These are phyloP conservation scores for Smittium mucronatum DNA, from an alignment of 371 early-diverging fungal genomes.

Conservation along the genomic window DNA sequence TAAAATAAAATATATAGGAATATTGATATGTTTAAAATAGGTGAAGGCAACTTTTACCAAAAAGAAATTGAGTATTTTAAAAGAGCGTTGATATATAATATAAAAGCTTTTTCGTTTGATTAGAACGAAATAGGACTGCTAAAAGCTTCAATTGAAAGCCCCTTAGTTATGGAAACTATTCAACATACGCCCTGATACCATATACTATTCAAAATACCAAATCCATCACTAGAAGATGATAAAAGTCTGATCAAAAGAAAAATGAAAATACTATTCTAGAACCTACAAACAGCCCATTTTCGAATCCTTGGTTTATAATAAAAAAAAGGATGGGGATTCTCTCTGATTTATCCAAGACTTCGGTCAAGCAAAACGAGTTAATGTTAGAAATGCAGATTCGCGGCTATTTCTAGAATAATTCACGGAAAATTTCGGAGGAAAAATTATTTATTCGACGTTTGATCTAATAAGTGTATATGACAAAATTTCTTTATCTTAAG, in stretches of 20 bases:
- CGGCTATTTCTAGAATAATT: constrained; percentile 20
- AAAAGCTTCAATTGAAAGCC: not conserved
- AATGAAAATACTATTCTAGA: not conserved
- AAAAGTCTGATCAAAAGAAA: not conserved
- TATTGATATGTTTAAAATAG: not conserved
- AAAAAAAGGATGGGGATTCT: constrained; percentile 14
- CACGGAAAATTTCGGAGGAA: constrained; percentile 16
- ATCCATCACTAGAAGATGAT: not conserved
- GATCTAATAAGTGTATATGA: constrained; percentile 25
- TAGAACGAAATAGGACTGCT: not conserved
- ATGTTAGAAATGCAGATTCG: constrained; percentile 18
- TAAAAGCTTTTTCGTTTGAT: not conserved
- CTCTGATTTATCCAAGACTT: constrained; percentile 25
- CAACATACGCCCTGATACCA: not conserved
- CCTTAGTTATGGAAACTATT: not conserved
- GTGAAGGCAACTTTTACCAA: not conserved
- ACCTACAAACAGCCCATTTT: not conserved
- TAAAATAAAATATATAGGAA: not conserved
- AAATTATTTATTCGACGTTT: constrained; percentile 14
- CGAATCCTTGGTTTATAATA: not conserved
- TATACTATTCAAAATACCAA: not conserved
- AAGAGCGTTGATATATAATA: not conserved
- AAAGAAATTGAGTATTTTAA: not conserved
- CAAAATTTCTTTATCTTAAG: constrained; percentile 16
- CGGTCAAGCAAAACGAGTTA: constrained; percentile 17